Evolutionary conservation across 345 rosid genomes (phyloP), one percentile per base, ranked within the genome.

Genomic region (Syzygium oleosum): DNA sequence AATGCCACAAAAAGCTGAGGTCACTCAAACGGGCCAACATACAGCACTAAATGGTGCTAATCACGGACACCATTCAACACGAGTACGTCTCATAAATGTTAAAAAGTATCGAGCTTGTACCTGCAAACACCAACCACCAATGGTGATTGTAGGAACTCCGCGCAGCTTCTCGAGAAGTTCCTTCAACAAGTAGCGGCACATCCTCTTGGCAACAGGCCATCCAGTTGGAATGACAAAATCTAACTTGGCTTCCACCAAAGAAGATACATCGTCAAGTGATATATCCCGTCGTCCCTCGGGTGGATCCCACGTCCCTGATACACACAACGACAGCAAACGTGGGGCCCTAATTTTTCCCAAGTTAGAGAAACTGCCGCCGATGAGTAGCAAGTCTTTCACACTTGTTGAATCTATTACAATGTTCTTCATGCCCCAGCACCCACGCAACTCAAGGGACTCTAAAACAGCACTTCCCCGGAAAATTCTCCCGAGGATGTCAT

Each of bases 221-320:
- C 46, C 46, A 43, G 43, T 41, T 41, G 43, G 43, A 4, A 22
- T 22, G 4, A 19, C 5, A 19, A 25, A 22, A 52, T 49, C 5
- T 12, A 83, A 34, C 54, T 5, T 34, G 31, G 10, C 51, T 46
- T 83, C 85, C 5, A 83, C 85, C 51, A 83, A 61, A 52, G 80
- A 86, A 23, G 80, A 63, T 52, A 86, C 58, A 0, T 63, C 41
- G 52, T 58, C 23, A 21, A 86, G 53, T 12, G 41, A 63, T 4
- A 3, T 4, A 12, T 9, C 27, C 51, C 1, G 13, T 43, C 4
- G 46, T 6, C 46, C 46, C 1, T 5, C 6, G 7, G 1, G 46
- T 43, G 46, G 12, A 14, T 41, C 9, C 83, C 58, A 86, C 3
- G 6, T 5, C 41, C 54, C 87, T 2, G 21, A 52, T 52, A 86